Evolutionary conservation across 306 rosid genomes (phyloP).

Genomic region (Acacia confusa): DNA sequence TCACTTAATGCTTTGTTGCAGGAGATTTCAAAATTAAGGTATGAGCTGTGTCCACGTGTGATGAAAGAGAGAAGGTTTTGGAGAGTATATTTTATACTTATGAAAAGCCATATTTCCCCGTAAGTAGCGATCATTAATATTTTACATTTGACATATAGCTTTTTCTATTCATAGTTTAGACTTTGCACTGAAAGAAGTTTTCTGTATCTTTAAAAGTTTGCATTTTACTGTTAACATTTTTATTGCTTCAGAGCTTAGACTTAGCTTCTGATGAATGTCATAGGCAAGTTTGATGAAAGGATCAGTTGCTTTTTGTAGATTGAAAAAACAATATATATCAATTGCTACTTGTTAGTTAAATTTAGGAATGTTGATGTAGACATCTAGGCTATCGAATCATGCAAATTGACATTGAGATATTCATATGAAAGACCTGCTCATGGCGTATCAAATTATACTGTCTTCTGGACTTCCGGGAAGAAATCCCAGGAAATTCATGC

Average conservation of each 20-base stretch:
- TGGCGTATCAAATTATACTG: not conserved
- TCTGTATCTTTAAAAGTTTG: conserved; percentile 9
- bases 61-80: conserved; percentile 86
- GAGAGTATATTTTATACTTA: conserved; percentile 74
- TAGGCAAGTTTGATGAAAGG: conserved; percentile 3
- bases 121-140: conserved; percentile 40
- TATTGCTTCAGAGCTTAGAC: not conserved
- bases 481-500: too few species aligned
- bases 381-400: not conserved
- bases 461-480: not conserved
- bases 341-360: not conserved
- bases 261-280: not conserved
- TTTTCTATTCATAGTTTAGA: not conserved
- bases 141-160: conserved; percentile 22
- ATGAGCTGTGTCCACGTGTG: conserved; percentile 70
- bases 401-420: not conserved
- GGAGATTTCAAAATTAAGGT: conserved; percentile 73
- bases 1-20: conserved; percentile 35
- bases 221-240: conserved; percentile 10
- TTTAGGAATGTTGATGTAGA: not conserved
- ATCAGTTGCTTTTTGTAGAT: conserved; percentile 11
- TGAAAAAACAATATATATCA: not conserved
- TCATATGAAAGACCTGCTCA: not conserved
- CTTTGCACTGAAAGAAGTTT: not conserved
- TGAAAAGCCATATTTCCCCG: conserved; percentile 61